These are phyloP conservation scores for Phalaenopsis equestris DNA, from an alignment of 106 monocot genomes.

Conservation along the genomic window DNA sequence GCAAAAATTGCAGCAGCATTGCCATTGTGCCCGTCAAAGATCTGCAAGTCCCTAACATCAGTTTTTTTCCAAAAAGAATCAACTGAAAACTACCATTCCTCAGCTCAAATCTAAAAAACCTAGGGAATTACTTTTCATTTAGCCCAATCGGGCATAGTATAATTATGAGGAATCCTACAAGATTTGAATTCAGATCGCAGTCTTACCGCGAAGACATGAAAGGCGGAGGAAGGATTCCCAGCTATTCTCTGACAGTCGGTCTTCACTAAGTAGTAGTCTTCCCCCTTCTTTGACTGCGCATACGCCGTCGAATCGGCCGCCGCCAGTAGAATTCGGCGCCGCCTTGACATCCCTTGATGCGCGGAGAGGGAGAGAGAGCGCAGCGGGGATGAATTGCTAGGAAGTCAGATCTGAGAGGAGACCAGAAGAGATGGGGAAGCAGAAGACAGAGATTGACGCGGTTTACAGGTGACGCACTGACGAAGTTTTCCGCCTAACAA, in stretches of 20 bases:
- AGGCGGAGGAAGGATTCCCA: slow-evolving; percentile 28
- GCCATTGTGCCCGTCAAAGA: slow-evolving; percentile 75
- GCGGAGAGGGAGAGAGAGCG: neutral
- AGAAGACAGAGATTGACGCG: neutral
- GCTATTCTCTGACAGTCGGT: slow-evolving; percentile 31
- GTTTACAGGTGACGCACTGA: neutral
- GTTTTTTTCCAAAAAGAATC: neutral
- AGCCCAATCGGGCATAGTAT: neutral
- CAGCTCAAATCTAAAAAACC: neutral
- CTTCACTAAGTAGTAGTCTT: slow-evolving; percentile 48
- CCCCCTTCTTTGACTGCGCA: slow-evolving; percentile 55
- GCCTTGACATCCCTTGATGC: neutral
- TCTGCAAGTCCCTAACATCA: slow-evolving; percentile 15
- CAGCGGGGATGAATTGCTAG: neutral
- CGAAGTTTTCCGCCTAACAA: neutral
- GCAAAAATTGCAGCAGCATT: slow-evolving; percentile 54
- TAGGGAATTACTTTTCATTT: neutral
- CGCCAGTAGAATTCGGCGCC: neutral
- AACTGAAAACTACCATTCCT: neutral
- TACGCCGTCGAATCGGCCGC: slow-evolving; percentile 1
- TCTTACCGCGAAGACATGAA: slow-evolving; percentile 44
- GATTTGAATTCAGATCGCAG: neutral
- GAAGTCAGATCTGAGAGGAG: slow-evolving; percentile 4
- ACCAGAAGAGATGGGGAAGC: neutral
- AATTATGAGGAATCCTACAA: neutral